Evolutionary conservation across 768 basidiomycete genomes (phyloP), one percentile per base, ranked within the genome.

Genomic region (Amyloporia xantha): DNA sequence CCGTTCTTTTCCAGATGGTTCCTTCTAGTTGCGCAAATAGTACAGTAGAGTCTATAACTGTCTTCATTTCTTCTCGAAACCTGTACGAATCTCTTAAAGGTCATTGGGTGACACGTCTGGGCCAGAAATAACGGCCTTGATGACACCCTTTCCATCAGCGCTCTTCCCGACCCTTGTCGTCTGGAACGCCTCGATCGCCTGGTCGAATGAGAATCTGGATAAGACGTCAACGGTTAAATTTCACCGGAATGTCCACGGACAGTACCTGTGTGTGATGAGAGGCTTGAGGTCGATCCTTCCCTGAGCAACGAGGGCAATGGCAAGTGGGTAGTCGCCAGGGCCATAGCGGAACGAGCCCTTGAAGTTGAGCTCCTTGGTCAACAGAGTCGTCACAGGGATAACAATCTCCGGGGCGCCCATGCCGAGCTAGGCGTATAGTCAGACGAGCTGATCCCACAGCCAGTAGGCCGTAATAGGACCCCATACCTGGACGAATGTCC

Each of bases 321-420:
- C 86, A 50, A 91, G 75, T 21, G 79, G 78, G 64, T 95, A 96
- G 63, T 86, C 85, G 11, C 91, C 92, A 36, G 90, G 81, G 13
- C 82, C 86, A 59, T 87, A 94, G 58, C 94, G 82, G 85, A 96
- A 96, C n/a, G 88, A 90, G 30, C 93, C 92, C 59, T 84, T 87
- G 66, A 91, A 72, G 48, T 70, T 77, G 17, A 96, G 67, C 67
- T 96, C 90, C 68, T 93, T 93, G 41, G 73, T 72, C 51, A 84
- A 76, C 28, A 92, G 67, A 41, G 74, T 68, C 44, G 78, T 76
- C 57, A 94, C 70, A 24, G 93, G 86, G 52, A 96, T 69, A 9
- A 72, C 76, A 47, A 92, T 75, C 50, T 93, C 78, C 5, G 88
- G 76, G 41, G 75, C 72, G 15, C 93, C 94, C 82, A 90, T 90